Evolutionary conservation across 129 eudicot genomes (phyloP).

Genomic region (Logfia minima): DNA sequence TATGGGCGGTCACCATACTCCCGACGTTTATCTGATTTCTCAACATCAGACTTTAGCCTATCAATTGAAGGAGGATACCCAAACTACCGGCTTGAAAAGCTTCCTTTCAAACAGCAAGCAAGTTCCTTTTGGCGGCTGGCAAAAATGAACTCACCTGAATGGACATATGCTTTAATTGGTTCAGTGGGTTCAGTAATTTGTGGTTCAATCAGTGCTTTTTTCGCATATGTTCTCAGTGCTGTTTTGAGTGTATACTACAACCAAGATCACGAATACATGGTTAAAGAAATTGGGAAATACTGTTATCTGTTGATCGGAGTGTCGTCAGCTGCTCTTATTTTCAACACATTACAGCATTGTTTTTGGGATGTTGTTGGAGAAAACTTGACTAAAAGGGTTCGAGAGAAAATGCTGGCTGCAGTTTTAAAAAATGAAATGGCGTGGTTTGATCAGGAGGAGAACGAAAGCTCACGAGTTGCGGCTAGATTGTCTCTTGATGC

Average conservation of each 20-base stretch:
- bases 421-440: conserved; percentile 92
- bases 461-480: conserved; percentile 87
- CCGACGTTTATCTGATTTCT: conserved; percentile 85
- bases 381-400: conserved; percentile 77
- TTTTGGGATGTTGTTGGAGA: conserved; percentile 98
- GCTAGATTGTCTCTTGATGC: conserved; percentile 89
- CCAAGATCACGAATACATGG: conserved; percentile 76
- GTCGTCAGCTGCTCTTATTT: conserved; percentile 81
- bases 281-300: conserved; percentile 63
- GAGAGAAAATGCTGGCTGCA: conserved; percentile 85
- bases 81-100: conserved; percentile 67
- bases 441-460: conserved; percentile 97
- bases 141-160: conserved; percentile 95
- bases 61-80: conserved; percentile 71
- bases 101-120: conserved; percentile 83
- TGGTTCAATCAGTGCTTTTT: conserved; percentile 91
- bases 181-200: conserved; percentile 85
- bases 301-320: conserved; percentile 88
- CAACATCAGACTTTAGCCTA: conserved; percentile 83
- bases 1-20: conserved; percentile 97
- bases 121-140: conserved; percentile 88
- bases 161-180: conserved; percentile 84
- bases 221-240: conserved; percentile 92
- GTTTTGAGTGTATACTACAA: conserved; percentile 90
- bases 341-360: conserved; percentile 84